Base-by-base conservation (phyloP, 257 asterid species). In the Solanum chmielewskii region DNA sequence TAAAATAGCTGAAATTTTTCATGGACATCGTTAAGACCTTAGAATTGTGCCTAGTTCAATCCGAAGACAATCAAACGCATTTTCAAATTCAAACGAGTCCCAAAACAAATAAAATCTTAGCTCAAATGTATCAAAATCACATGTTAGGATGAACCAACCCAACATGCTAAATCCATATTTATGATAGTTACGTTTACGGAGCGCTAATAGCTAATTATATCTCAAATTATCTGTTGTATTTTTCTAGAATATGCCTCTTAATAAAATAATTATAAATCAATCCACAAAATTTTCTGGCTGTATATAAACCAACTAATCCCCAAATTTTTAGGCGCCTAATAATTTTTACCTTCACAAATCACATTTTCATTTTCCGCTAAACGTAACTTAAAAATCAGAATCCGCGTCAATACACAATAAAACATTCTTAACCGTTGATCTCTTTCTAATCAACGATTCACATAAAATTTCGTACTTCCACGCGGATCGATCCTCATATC, bases 361-460 rank as follows among this genome's bases (percentile, higher is more conserved):
- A 77, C 64, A 77, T 45, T 78, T 78, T 78, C 84, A 27, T 45
- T 8, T 15, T 4, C 84, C 85, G 88, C 90, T 87, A 20, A 86
- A 88, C 25, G 25, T 11, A 20, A 78, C 20, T 59, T 59, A 64
- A 85, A 87, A 89, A 89, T 87, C 91, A 89, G 89, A 87, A 89
- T 89, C 89, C 88, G 80, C 60, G n/a, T 33, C 49, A 5, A 85
- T 35, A 7, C 33, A 29, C 18, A 6, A 10, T 11, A n/a, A 18
- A 37, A 0, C 83, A 31, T 4, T 3, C 2, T 2, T 7, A 1
- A 31, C 87, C 85, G 86, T 87, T 25, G 88, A 87, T 87, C 25
- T 27, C 10, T 10, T 2, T 18, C 9, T 0, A 45, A 78, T 62
- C 69, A 37, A 89, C 83, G 88, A 11, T 59, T 2, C 13, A 20